A percentile compares a stretch with the other conserved stretches of the same genome.
Conservation (phyloP, 805 yeast genomes). For the Jamesozyma spencerorum region DNA sequence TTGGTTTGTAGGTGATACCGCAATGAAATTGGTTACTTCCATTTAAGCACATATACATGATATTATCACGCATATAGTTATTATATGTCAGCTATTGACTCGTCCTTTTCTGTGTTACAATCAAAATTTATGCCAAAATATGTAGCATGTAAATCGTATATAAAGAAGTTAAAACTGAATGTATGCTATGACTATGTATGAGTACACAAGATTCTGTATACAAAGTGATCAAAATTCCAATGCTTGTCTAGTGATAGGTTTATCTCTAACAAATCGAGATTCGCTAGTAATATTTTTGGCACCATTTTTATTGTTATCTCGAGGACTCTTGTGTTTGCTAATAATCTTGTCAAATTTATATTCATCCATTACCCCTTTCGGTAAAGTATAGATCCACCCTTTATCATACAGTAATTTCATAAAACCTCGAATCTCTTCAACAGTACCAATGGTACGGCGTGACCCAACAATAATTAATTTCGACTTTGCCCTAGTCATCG, state of each 20-base stretch:
- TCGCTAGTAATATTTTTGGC: slow-evolving; percentile 4
- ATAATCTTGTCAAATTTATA: slow-evolving; percentile 26
- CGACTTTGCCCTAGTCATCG: slow-evolving; percentile 81
- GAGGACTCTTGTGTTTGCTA: background rate
- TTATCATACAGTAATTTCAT: slow-evolving; percentile 45
- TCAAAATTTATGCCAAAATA: no score
- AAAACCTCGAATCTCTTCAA: slow-evolving; percentile 35
- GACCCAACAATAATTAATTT: slow-evolving; percentile 84
- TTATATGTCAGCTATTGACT: no score
- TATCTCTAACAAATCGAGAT: slow-evolving; percentile 13
- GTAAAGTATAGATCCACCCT: slow-evolving; percentile 58
- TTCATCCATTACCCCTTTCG: slow-evolving; percentile 33
- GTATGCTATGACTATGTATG: no score
- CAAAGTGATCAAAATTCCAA: slow-evolving; percentile 5
- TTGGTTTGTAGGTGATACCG: slow-evolving; percentile 83
- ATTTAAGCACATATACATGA: no score
- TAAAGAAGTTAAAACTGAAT: no score
- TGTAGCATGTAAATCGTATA: no score
- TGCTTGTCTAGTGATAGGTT: slow-evolving; percentile 19
- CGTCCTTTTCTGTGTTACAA: no score
- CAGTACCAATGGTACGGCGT: slow-evolving; percentile 37
- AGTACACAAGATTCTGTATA: no score
- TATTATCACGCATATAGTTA: no score
- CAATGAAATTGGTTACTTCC: slow-evolving; percentile 35
- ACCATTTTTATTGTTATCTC: background rate